phyloP scores from a whole-genome alignment of 805 yeast species.

The Saccharomyces kudriavzevii region DNA sequence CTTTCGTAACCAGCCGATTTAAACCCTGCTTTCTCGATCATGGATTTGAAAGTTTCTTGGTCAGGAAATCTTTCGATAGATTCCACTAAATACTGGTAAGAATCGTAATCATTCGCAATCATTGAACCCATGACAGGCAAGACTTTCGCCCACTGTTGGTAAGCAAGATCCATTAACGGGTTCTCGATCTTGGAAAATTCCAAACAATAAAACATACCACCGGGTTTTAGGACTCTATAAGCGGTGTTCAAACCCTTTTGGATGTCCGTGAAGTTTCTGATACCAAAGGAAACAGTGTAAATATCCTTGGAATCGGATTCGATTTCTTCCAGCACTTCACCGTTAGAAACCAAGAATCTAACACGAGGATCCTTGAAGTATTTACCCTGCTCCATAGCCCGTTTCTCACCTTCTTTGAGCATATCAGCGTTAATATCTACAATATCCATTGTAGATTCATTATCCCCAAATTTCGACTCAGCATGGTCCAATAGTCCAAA shows the following conservation, averaged over 20 bases:
- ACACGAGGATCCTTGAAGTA: constrained; percentile 50
- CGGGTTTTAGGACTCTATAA: constrained; percentile 89
- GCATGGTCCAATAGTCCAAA: constrained; percentile 93
- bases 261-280: constrained; percentile 90
- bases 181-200: constrained; percentile 91
- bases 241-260: constrained; percentile 95
- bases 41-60: constrained; percentile 81
- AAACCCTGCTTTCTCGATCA: constrained; percentile 95
- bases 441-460: constrained; percentile 70
- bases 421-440: constrained; percentile 95
- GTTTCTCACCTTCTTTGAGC: constrained; percentile 83
- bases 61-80: constrained; percentile 85
- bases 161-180: constrained; percentile 61
- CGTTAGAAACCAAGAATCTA: constrained; percentile 80
- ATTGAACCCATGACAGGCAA: constrained; percentile 94
- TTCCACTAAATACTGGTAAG: constrained; percentile 93
- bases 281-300: constrained; percentile 95
- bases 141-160: constrained; percentile 80
- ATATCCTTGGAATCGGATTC: constrained; percentile 85
- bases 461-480: constrained; percentile 65
- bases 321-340: constrained; percentile 78
- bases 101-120: constrained; percentile 89
- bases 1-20: constrained; percentile 91
- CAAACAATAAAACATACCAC: constrained; percentile 94
- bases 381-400: constrained; percentile 57